phyloP scores from a whole-genome alignment of 179 eudicot genomes.

The Beta lomatogona region DNA sequence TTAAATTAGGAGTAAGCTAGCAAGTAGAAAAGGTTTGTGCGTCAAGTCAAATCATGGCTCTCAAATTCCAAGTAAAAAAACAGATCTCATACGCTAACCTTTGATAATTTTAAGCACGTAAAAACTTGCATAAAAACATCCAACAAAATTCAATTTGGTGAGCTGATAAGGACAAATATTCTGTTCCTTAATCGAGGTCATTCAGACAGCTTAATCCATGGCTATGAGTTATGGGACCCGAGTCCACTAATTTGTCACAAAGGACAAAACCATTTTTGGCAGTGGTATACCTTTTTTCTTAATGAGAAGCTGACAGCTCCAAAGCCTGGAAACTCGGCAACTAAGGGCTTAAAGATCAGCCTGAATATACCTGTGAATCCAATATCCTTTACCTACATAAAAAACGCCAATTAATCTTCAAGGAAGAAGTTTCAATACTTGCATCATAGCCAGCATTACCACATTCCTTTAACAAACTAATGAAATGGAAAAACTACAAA shows the following conservation, averaged over 20 bases:
- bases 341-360: conserved; percentile 79
- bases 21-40: not conserved
- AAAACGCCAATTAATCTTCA: conserved; percentile 12
- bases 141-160: not conserved
- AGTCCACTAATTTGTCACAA: not conserved
- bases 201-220: not conserved
- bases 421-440: conserved; percentile 1
- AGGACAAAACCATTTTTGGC: conserved; percentile 3
- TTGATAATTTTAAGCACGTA: not conserved
- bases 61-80: not conserved
- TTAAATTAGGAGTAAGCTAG: not conserved
- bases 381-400: conserved; percentile 74
- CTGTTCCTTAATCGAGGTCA: not conserved
- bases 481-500: not conserved
- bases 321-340: conserved; percentile 77
- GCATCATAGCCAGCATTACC: not conserved
- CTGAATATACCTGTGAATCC: conserved; percentile 93
- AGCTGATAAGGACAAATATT: not conserved
- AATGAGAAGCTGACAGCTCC: conserved; percentile 84
- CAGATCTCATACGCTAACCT: not conserved
- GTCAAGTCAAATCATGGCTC: not conserved
- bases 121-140: not conserved
- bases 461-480: too few relatives aligned
- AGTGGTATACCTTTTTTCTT: conserved; percentile 61
- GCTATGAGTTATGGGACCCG: not conserved